Evolutionary conservation across 495 filamentous ascomycete species (phyloP), one percentile per base, ranked within the genome.

Genomic region (Hyaloscypha finlandica): DNA sequence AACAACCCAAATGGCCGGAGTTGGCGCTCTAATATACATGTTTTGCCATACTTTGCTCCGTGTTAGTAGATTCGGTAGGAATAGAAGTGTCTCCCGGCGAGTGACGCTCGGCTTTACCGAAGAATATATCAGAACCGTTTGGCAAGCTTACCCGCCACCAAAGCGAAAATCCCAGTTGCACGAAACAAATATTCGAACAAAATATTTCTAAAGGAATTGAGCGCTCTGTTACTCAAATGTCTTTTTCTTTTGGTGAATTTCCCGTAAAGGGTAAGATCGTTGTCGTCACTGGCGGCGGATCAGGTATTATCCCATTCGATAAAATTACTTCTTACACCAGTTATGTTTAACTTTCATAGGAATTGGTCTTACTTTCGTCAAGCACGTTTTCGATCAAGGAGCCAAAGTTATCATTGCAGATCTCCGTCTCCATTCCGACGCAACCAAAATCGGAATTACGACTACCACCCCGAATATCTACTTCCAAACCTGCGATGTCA

Each of bases 401-500:
- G 74, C 72, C 12, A 63, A 58, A 32, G 69, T 78, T 25, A 59
- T 80, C 25, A 74, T 79, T 35, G 75, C 68, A 3, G 77, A 80
- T 57, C 66, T 79, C 14, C 67, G 69, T 20, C 63, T 78, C 12
- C 72, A 68, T 1, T 29, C 67, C 2, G 72, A 74, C 35, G 77
- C 70, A 14, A 64, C 70, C 31, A 42, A 70, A 20, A 68, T 73
- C 32, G 12, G 6, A 12, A 8, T 12, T 8, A 37, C 8, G 12
- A 45, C 74, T 64, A 60, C 19, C 12, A 25, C 1, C 2, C 53
- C 66, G 8, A 62, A 59, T 39, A 71, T 74, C 25, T 30, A 71
- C 29, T 80, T 79, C 67, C 42, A 63, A 30, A 68, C 70, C 58
- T 75, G 71, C 45, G 77, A 80, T 64, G 77, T 79, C 11, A 64